Evolutionary conservation across 495 filamentous ascomycete species (phyloP), one percentile per base, ranked within the genome.

Genomic region (Xylaria castorea): DNA sequence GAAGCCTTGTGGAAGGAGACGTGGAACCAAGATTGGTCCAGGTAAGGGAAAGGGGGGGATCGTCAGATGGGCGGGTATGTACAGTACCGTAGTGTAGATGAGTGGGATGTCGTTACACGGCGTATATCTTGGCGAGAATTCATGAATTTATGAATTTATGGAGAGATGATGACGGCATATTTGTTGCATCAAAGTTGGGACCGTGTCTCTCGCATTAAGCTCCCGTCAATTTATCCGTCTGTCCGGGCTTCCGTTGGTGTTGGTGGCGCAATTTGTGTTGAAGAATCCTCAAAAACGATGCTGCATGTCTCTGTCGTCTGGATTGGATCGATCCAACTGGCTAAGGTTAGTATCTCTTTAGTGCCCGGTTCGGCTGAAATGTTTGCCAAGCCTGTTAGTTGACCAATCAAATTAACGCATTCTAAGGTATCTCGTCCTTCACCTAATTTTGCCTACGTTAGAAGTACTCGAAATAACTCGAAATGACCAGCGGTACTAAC

Each of bases 261-360:
- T 12, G 11, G 50, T 53, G 50, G 50, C 50, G 50, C 50, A 51
- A n/a, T 25, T 0, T 12, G 16, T 14, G 50, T 14, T 14, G 51
- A 55, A 55, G 51, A 55, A 55, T 3, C 51, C 51, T 55, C 51
- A 25, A 57, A 27, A 57, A 57, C 53, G 25, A 57, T 18, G 12
- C 25, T n/a, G 27, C 50, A 30, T 25, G 22, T 51, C 48, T 5
- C 18, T 6, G 3, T 8, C 9, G 8, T 22, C 20, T 53, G 9
- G 50, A n/a, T 5, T 53, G 9, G 22, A 53, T 27, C 25, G 22
- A 53, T 27, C 25, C 14, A 25, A 53, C 12, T 57, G 27, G 53
- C 53, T 11, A 14, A 7, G 38, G 38, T 6, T 36, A n/a, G n/a
- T n/a, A n/a, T n/a, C n/a, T n/a, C n/a, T n/a, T n/a, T n/a, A n/a